Evolutionary conservation across 164 flowering plant species (phyloP).

Genomic region (Macadamia integrifolia): DNA sequence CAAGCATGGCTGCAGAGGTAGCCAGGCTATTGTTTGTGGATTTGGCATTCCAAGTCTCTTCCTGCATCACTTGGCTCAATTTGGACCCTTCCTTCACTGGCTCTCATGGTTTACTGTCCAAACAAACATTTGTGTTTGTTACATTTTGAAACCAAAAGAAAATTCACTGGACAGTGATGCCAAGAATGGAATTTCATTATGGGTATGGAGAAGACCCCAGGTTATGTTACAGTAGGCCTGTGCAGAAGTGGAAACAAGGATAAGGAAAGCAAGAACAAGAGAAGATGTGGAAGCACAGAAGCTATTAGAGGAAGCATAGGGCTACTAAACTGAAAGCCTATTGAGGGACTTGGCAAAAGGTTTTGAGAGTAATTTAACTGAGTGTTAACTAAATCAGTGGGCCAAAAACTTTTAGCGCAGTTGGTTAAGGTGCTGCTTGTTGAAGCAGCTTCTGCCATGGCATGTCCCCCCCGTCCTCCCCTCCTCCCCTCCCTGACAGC

Average conservation of each 20-base stretch:
- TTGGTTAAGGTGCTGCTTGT: too few species aligned
- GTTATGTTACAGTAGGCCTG: not conserved
- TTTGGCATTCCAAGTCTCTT: too few species aligned
- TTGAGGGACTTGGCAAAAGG: too few species aligned
- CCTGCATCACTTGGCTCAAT: not conserved
- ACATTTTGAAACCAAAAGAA: not conserved
- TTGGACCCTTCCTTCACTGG: not conserved
- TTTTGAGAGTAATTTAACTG: too few species aligned
- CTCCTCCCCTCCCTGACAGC: too few species aligned
- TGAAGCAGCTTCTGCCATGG: too few species aligned
- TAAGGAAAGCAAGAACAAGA: not conserved
- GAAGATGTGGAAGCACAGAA: not conserved
- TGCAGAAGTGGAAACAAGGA: not conserved
- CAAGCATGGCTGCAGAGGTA: conserved; percentile 9
- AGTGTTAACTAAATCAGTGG: too few species aligned
- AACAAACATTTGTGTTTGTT: not conserved
- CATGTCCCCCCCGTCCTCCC: too few species aligned
- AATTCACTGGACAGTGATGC: not conserved
- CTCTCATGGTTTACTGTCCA: not conserved
- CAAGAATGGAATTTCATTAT: not conserved
- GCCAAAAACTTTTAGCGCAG: too few species aligned
- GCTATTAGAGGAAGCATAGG: not conserved
- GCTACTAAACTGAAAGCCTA: too few species aligned
- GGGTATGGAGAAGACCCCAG: not conserved
- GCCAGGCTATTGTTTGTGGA: not conserved